phyloP scores from a whole-genome alignment of 2,329 filamentous ascomycete genomes.

The Scedosporium aurantiacum region DNA sequence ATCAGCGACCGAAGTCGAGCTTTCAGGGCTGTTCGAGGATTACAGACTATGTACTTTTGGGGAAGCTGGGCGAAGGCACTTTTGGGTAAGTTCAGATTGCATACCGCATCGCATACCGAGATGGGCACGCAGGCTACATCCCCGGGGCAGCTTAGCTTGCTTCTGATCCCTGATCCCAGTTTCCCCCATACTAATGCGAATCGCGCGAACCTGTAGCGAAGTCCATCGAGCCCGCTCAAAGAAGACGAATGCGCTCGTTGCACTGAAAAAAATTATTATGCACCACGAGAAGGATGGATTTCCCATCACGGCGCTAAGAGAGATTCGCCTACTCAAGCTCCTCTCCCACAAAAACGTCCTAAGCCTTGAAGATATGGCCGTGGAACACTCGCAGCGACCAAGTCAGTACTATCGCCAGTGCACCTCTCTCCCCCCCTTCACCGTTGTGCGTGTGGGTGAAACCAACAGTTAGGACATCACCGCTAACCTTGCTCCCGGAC shows the following conservation, averaged over 20 bases:
- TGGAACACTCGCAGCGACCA: constrained; percentile 60
- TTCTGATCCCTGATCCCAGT: constrained; percentile 11
- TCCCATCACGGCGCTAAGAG: constrained; percentile 92
- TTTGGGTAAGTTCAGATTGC: constrained; percentile 57
- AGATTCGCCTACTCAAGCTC: constrained; percentile 95
- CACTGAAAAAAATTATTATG: constrained; percentile 98
- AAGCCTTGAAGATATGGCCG: constrained; percentile 86
- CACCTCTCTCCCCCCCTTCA: constrained; percentile 1
- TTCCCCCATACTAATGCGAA: not conserved
- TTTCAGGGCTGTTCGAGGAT: constrained; percentile 83
- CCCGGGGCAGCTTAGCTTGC: not conserved
- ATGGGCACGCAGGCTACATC: too few relatives aligned
- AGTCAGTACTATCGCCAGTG: constrained; percentile 29
- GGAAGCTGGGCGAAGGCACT: constrained; percentile 86
- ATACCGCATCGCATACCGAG: not conserved
- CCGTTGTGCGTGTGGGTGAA: not conserved
- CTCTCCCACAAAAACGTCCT: constrained; percentile 86
- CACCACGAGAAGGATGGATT: constrained; percentile 99
- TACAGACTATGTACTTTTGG: constrained; percentile 64
- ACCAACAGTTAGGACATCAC: not conserved
- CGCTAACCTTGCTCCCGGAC: constrained; percentile 2
- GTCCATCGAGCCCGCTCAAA: constrained; percentile 80
- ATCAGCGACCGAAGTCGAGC: constrained; percentile 43
- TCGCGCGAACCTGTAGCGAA: constrained; percentile 41
- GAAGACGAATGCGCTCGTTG: constrained; percentile 64